These are phyloP conservation scores for carrot (Daucus carota) DNA, from an alignment of 129 eudicot species.

Conservation along the genomic window DNA sequence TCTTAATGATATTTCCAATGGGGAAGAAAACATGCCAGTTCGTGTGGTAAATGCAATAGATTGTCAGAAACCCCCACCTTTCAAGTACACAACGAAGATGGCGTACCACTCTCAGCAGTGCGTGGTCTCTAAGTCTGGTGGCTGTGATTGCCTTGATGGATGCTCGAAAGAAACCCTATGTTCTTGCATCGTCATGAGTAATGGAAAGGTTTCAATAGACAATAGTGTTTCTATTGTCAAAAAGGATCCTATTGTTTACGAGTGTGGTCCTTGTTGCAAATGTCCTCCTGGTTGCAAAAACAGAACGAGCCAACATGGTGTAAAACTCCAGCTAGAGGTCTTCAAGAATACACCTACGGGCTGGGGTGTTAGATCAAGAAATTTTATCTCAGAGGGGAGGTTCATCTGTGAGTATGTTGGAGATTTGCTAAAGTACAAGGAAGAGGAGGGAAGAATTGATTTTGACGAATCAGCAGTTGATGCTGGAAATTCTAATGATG, in stretches of 20 bases:
- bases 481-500: not conserved
- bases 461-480: conserved; percentile 3
- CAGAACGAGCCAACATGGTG: conserved; percentile 10
- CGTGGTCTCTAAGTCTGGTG: not conserved
- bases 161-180: conserved; percentile 4
- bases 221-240: not conserved
- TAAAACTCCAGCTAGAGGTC: conserved; percentile 14
- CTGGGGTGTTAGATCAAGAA: conserved; percentile 22
- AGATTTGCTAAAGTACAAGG: not conserved
- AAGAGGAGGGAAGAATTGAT: not conserved
- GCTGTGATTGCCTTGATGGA: conserved; percentile 14
- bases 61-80: conserved; percentile 14
- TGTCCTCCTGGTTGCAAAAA: conserved; percentile 21
- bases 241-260: conserved; percentile 12
- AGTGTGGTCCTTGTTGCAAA: conserved; percentile 21
- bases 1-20: conserved; percentile 14
- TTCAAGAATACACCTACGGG: conserved; percentile 7
- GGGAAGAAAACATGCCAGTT: conserved; percentile 12
- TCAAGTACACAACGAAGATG: conserved; percentile 16
- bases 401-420: conserved; percentile 24
- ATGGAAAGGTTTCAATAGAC: not conserved
- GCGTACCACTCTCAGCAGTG: not conserved
- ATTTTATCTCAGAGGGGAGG: conserved; percentile 8
- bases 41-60: conserved; percentile 15
- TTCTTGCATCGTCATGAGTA: conserved; percentile 7